phyloP scores from a whole-genome alignment of 2,329 filamentous ascomycete genomes.

The Mycosphaerella sp. region DNA sequence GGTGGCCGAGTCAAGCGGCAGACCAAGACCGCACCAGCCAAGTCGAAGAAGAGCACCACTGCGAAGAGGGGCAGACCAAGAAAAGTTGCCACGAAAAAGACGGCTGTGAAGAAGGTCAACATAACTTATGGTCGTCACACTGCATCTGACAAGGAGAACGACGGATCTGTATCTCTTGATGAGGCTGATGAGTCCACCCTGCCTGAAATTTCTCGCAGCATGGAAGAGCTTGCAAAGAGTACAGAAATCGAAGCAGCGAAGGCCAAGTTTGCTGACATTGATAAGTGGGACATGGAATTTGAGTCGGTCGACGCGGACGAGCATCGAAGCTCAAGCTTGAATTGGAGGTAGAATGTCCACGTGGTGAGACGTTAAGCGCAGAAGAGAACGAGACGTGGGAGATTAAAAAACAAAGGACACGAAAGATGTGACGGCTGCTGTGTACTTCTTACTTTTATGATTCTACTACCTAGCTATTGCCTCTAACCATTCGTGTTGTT shows the following conservation, averaged over 20 bases:
- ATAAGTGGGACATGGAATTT: slow-evolving; percentile 47
- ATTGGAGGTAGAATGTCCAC: slow-evolving; percentile 20
- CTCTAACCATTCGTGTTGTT: no score
- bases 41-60: slow-evolving; percentile 9
- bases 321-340: slow-evolving; percentile 31
- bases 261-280: slow-evolving; percentile 46
- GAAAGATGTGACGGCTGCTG: no score
- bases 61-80: slow-evolving; percentile 18
- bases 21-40: slow-evolving; percentile 14
- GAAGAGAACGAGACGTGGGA: no score
- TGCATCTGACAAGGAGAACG: slow-evolving; percentile 42
- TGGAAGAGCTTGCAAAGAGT: slow-evolving; percentile 30
- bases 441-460: no score
- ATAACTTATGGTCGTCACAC: slow-evolving; percentile 28
- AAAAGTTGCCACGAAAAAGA: slow-evolving; percentile 9
- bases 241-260: slow-evolving; percentile 39
- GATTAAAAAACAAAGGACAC: no score
- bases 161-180: slow-evolving; percentile 25
- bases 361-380: no score
- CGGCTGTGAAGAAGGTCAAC: slow-evolving; percentile 6
- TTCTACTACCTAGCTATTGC: no score
- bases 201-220: slow-evolving; percentile 21
- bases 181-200: slow-evolving; percentile 24
- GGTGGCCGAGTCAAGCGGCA: slow-evolving; percentile 22
- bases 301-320: slow-evolving; percentile 44